phyloP scores from a whole-genome alignment of 495 filamentous ascomycete genomes.

The Tuber calosporum region DNA sequence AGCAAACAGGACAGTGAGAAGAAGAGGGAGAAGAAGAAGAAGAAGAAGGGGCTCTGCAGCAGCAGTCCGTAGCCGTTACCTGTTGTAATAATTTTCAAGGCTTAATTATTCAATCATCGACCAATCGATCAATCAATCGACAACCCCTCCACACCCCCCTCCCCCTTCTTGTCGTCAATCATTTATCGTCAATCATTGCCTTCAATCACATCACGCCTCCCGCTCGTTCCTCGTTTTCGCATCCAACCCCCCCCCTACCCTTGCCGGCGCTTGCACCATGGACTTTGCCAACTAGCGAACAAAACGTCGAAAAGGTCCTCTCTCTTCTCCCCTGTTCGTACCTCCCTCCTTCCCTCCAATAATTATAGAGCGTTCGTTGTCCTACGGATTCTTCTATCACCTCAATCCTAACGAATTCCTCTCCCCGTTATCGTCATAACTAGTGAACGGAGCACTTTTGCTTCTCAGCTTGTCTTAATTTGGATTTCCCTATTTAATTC shows the following conservation, averaged over 20 bases:
- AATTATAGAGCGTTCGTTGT: conserved; percentile 29
- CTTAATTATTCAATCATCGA: not conserved
- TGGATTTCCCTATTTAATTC: conserved; percentile 1
- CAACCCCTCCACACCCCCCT: conserved; percentile 5
- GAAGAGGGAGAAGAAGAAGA: not conserved
- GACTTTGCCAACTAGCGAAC: conserved; percentile 36
- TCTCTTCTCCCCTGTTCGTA: conserved; percentile 34
- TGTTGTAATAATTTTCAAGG: not conserved
- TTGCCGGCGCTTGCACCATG: conserved; percentile 41
- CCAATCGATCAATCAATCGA: not conserved
- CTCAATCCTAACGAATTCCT: conserved; percentile 14
- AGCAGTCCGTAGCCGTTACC: not conserved
- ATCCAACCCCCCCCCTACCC: conserved; percentile 17
- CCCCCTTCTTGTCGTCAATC: conserved; percentile 15
- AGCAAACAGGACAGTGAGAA: no score
- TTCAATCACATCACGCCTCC: conserved; percentile 24
- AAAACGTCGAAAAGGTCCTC: conserved; percentile 25
- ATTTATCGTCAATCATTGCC: conserved; percentile 28
- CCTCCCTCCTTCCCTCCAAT: conserved; percentile 24
- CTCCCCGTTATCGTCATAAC: conserved; percentile 21
- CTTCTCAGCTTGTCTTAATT: conserved; percentile 20
- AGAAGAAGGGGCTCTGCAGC: conserved; percentile 2
- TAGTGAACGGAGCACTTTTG: conserved; percentile 23
- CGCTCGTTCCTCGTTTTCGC: conserved; percentile 27
- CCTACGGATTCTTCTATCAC: conserved; percentile 6